Conservation (phyloP, 306 rosid genomes). For the Pueraria montana region DNA sequence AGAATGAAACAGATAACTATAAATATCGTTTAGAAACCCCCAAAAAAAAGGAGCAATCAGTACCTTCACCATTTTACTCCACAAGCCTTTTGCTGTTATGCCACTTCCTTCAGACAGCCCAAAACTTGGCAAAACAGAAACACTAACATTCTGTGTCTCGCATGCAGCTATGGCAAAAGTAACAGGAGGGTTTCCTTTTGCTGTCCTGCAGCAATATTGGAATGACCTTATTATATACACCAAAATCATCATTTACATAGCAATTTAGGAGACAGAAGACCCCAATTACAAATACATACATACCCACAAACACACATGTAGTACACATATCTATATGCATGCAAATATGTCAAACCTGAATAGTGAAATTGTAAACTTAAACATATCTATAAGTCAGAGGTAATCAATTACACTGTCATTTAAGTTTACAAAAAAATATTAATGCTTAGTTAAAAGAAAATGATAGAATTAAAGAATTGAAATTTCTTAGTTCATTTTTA, state of each 20-base stretch:
- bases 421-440: not conserved
- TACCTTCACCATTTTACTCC: slow-evolving; percentile 91
- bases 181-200: slow-evolving; percentile 92
- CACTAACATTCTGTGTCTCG: slow-evolving; percentile 96
- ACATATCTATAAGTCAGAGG: no score
- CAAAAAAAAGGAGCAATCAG: slow-evolving; percentile 35
- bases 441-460: slow-evolving; percentile 1
- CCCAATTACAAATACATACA: slow-evolving; percentile 3
- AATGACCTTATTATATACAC: slow-evolving; percentile 46
- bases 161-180: slow-evolving; percentile 94
- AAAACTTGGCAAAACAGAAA: slow-evolving; percentile 90
- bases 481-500: slow-evolving; percentile 30
- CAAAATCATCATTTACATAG: slow-evolving; percentile 45
- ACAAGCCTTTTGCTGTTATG: slow-evolving; percentile 83
- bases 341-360: slow-evolving; percentile 18
- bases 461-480: not conserved
- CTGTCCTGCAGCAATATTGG: slow-evolving; percentile 81
- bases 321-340: not conserved
- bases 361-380: slow-evolving; percentile 4
- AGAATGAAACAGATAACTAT: slow-evolving; percentile 11
- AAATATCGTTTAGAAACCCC: slow-evolving; percentile 30
- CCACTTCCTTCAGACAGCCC: slow-evolving; percentile 85
- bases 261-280: slow-evolving; percentile 23
- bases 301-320: not conserved
- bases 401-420: no score